Evolutionary conservation across 1,139 yeast genomes (phyloP), one percentile per base, ranked within the genome.

Genomic region (Geotrichum aggregatum): DNA sequence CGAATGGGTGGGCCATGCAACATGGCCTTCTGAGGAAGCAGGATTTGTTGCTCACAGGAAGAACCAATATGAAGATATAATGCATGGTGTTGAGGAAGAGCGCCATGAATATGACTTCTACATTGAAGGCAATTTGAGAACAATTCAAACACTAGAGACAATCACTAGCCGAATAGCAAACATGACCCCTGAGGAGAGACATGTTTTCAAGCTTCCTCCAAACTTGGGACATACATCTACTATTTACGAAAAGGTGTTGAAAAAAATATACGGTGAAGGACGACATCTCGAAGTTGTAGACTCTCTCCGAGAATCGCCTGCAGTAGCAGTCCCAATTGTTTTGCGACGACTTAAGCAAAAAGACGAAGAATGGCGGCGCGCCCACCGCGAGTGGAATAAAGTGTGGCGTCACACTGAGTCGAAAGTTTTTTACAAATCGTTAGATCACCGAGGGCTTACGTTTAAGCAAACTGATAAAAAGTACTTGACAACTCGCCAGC

Each of bases 1-100:
- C 67, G 98, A 92, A 70, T 94, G 98, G 98, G 98, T 92, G 24
- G 97, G 97, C 1, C 98, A 91, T 69, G 98, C 98, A 35, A 95
- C 96, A 3, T 94, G 98, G 98, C 98, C 98, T 1, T 91, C 98
- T 1, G 98, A 92, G 69, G 98, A 94, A 67, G 87, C 96, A 22
- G 98, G 98, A 0, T 92, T 89, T 65, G 91, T 92, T 66, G 96
- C 98, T 16, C 98, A 94, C 68, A 82, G 98, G 62, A 92, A 94
- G 70, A 92, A 94, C 66, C 98, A 92, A 71, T 92, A 91, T 67
- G 98, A 92, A 71, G 98, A 92, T 70, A 87, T 92, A 52, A 73
- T 94, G 56, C 91, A 89, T 73, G 85, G 95, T 66, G 89, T 91
- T 55, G 98, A 92, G 70, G 98, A 92, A 68, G 99, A 92, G 71